Conservation (phyloP, 2,329 filamentous ascomycete species). For the Colletotrichum melonis region DNA sequence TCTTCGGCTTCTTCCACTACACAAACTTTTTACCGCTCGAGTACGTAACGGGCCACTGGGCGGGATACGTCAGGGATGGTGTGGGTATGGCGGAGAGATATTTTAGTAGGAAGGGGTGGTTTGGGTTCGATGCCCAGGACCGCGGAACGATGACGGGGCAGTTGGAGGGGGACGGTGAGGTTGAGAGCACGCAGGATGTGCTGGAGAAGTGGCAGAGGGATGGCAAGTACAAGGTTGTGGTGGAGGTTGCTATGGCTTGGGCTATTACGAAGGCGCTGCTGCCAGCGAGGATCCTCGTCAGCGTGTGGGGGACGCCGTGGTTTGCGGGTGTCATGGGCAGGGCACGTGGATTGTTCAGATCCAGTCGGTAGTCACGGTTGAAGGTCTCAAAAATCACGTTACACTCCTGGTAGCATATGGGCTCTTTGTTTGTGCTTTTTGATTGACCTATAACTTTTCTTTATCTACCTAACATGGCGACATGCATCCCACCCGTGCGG, state of each 20-base stretch:
- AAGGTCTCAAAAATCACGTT: neutral
- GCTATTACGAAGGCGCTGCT: constrained; percentile 88
- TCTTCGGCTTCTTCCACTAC: constrained; percentile 85
- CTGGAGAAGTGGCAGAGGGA: constrained; percentile 53
- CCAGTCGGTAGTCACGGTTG: constrained; percentile 38
- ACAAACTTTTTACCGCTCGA: constrained; percentile 75
- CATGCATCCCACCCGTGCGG: constrained; percentile 3
- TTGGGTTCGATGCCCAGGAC: constrained; percentile 64
- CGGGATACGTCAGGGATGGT: constrained; percentile 67
- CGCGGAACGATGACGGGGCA: constrained; percentile 43
- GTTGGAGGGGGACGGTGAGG: constrained; percentile 34
- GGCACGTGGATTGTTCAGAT: constrained; percentile 44
- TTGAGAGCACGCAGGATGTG: constrained; percentile 43
- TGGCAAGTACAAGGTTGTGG: constrained; percentile 65
- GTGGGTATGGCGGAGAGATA: constrained; percentile 82
- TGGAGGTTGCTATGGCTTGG: constrained; percentile 88
- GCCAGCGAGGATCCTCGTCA: constrained; percentile 79
- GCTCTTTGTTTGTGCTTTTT: constrained; percentile 27
- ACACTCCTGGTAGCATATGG: constrained; percentile 6
- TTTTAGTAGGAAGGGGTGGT: constrained; percentile 84
- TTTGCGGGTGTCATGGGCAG: constrained; percentile 78
- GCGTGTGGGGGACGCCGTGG: constrained; percentile 92
- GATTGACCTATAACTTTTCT: constrained; percentile 33
- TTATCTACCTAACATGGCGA: constrained; percentile 25
- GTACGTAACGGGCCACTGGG: constrained; percentile 63